These are phyloP conservation scores for Phytophthora niederhauseri DNA, from an alignment of 352 stramenopile species.

Conservation along the genomic window DNA sequence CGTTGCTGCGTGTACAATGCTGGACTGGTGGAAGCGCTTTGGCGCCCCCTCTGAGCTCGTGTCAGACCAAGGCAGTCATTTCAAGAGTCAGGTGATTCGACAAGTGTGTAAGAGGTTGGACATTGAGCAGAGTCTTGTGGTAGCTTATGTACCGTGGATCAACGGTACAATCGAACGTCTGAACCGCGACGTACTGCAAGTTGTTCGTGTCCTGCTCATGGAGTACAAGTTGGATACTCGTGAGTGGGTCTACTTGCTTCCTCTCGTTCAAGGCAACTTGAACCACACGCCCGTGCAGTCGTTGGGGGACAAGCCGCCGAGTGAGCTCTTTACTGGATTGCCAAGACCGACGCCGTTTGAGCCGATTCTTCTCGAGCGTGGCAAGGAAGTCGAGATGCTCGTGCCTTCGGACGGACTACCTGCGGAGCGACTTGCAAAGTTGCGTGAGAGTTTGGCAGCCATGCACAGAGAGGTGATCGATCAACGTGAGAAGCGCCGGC, in stretches of 20 bases:
- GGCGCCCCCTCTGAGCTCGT: conserved; percentile 11
- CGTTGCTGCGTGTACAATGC: conserved; percentile 4
- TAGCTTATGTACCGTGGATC: conserved; percentile 22
- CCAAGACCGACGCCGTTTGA: not conserved
- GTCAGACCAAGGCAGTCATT: conserved; percentile 24
- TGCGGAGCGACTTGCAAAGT: not conserved
- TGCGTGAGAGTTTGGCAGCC: not conserved
- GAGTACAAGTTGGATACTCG: conserved; percentile 14
- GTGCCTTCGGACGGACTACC: not conserved
- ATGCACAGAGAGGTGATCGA: not conserved
- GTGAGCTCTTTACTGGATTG: conserved; percentile 19
- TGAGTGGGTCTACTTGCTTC: conserved; percentile 12
- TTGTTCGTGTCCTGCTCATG: conserved; percentile 14
- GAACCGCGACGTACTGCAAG: conserved; percentile 26
- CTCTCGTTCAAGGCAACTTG: conserved; percentile 24
- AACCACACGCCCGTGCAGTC: conserved; percentile 21
- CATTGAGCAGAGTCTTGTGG: not conserved
- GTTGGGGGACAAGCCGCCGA: conserved; percentile 7
- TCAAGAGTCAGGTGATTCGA: conserved; percentile 10
- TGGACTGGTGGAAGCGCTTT: conserved; percentile 26
- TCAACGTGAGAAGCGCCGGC: not conserved
- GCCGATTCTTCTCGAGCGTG: not conserved
- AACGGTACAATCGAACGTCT: conserved; percentile 24
- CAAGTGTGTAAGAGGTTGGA: not conserved
- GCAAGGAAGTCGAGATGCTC: not conserved